Evolutionary conservation across 2,329 filamentous ascomycete species (phyloP).

Genomic region (Diplocarpon rosae): DNA sequence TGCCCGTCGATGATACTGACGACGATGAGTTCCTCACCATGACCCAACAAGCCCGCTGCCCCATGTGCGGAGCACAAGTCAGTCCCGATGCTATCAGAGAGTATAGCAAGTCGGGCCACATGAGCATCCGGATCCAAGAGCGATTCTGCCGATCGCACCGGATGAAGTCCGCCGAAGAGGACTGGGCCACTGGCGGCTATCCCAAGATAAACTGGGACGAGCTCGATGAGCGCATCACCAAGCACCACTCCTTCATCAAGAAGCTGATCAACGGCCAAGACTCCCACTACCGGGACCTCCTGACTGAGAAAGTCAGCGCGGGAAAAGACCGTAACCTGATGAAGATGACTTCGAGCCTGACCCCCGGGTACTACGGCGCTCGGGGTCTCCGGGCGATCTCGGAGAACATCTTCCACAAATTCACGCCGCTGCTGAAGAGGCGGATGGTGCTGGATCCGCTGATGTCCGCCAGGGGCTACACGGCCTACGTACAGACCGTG

Average conservation of each 20-base stretch:
- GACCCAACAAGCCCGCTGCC: constrained; percentile 37
- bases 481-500: constrained; percentile 61
- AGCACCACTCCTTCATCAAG: constrained; percentile 44
- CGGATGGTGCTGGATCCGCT: constrained; percentile 53
- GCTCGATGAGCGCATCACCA: constrained; percentile 46
- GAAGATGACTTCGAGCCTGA: constrained; percentile 40
- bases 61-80: constrained; percentile 54
- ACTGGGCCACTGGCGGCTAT: constrained; percentile 40
- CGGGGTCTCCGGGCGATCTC: constrained; percentile 63
- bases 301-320: constrained; percentile 43
- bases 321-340: constrained; percentile 51
- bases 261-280: constrained; percentile 42
- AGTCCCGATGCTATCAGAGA: constrained; percentile 41
- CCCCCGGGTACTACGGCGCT: constrained; percentile 75
- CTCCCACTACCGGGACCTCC: constrained; percentile 49
- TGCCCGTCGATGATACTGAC: neutral
- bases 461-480: constrained; percentile 54
- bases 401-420: constrained; percentile 51
- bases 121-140: constrained; percentile 47
- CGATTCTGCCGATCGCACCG: constrained; percentile 56
- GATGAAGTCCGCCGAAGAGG: constrained; percentile 37
- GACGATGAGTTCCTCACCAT: constrained; percentile 18
- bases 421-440: constrained; percentile 48
- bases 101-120: constrained; percentile 40
- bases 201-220: constrained; percentile 59